Conservation (phyloP, 108 stramenopile species). For the Skeletonema menzelii region DNA sequence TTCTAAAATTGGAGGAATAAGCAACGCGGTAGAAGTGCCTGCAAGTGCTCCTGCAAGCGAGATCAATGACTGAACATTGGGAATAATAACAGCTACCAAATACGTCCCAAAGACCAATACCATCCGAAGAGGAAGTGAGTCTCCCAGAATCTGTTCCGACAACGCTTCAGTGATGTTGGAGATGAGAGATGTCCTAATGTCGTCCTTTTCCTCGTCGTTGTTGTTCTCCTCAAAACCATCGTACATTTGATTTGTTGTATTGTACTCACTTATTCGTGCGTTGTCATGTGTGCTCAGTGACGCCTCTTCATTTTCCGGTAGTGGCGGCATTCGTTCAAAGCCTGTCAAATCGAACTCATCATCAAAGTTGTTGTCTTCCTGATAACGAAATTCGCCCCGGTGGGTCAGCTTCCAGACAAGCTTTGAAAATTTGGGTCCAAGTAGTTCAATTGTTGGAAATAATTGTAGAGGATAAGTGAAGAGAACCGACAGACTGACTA, state of each 20-base stretch:
- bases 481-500: conserved; percentile 58
- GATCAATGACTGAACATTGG: conserved; percentile 70
- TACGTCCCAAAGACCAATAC: conserved; percentile 59
- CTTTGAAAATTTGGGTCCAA: conserved; percentile 33
- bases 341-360: conserved; percentile 53
- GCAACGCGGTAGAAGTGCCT: conserved; percentile 61
- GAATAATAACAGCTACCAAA: conserved; percentile 57
- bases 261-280: conserved; percentile 3
- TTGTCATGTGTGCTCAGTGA: conserved; percentile 16
- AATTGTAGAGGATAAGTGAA: conserved; percentile 72
- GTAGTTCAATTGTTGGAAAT: conserved; percentile 64
- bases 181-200: conserved; percentile 20
- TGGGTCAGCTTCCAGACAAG: conserved; percentile 2
- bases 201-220: background rate
- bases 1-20: conserved; percentile 73
- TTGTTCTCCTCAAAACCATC: conserved; percentile 1
- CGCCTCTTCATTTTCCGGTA: conserved; percentile 52
- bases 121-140: conserved; percentile 50
- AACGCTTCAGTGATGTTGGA: conserved; percentile 32
- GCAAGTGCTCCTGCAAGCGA: conserved; percentile 70
- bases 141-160: conserved; percentile 35
- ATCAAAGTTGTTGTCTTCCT: conserved; percentile 6
- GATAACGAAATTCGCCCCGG: background rate
- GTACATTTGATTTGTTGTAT: background rate
- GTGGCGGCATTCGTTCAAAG: conserved; percentile 55